Evolutionary conservation across 495 filamentous ascomycete genomes (phyloP).

Genomic region (Lepidopterella palustris): DNA sequence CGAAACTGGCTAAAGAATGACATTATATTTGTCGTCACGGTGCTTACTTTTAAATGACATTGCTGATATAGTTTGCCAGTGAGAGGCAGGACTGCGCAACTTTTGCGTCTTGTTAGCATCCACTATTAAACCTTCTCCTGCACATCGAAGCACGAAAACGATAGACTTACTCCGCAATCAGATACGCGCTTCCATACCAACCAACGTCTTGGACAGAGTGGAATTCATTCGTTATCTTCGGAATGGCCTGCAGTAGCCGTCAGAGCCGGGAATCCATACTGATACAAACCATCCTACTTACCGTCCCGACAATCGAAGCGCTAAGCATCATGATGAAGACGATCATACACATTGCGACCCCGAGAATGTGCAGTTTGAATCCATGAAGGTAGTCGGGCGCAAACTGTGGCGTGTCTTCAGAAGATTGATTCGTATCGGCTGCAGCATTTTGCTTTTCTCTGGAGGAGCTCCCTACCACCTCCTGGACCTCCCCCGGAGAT

Average conservation of each 20-base stretch:
- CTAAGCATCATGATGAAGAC: constrained; percentile 47
- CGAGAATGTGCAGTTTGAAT: no score
- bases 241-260: constrained; percentile 50
- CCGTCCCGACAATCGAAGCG: constrained; percentile 46
- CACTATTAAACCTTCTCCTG: not conserved
- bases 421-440: no score
- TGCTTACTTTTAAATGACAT: no score
- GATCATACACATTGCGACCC: not conserved
- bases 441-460: no score
- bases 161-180: constrained; percentile 1
- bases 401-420: no score
- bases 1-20: no score
- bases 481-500: no score
- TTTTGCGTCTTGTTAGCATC: not conserved
- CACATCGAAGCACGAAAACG: not conserved
- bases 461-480: no score
- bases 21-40: no score
- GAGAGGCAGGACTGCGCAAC: constrained; percentile 6
- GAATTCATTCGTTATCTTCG: constrained; percentile 72
- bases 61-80: constrained; percentile 10
- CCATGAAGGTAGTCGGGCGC: no score
- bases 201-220: constrained; percentile 65
- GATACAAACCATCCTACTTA: constrained; percentile 28
- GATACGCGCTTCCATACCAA: constrained; percentile 51
- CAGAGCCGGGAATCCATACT: not conserved